Evolutionary conservation across 1,139 yeast species (phyloP).

Genomic region (Debaryomycetaceae sp.): DNA sequence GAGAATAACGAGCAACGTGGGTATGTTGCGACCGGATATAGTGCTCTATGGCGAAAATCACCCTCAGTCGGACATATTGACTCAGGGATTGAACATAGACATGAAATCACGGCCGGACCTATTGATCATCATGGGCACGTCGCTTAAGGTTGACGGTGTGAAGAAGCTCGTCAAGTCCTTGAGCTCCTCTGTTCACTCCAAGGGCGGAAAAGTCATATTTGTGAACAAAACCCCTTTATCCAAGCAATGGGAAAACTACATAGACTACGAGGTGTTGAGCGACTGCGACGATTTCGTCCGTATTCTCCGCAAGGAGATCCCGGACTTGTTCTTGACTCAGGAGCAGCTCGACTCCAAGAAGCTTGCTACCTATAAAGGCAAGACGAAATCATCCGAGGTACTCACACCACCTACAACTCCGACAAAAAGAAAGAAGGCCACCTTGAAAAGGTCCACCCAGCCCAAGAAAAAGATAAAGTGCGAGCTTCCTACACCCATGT

Average conservation of each 20-base stretch:
- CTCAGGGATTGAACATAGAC: constrained; percentile 57
- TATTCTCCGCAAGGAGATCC: constrained; percentile 47
- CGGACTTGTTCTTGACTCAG: constrained; percentile 57
- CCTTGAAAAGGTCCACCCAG: constrained; percentile 13
- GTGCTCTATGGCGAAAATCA: constrained; percentile 79
- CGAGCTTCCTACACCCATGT: constrained; percentile 19
- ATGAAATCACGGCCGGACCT: constrained; percentile 57
- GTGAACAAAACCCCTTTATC: constrained; percentile 54
- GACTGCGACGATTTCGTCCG: constrained; percentile 84
- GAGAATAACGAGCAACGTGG: constrained; percentile 54
- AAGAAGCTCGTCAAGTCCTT: constrained; percentile 59
- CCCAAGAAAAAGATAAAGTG: constrained; percentile 8
- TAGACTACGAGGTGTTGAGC: constrained; percentile 70
- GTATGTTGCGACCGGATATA: constrained; percentile 68
- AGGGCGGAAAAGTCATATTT: constrained; percentile 59
- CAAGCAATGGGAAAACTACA: constrained; percentile 52
- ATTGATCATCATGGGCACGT: constrained; percentile 71
- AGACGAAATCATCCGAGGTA: constrained; percentile 5
- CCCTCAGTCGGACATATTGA: constrained; percentile 65
- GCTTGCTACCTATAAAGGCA: constrained; percentile 20
- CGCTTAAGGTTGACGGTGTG: constrained; percentile 71
- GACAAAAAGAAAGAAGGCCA: constrained; percentile 12
- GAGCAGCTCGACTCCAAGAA: constrained; percentile 46
- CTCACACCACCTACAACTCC: constrained; percentile 13
- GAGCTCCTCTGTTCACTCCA: constrained; percentile 56